phyloP scores from a whole-genome alignment of 2,329 filamentous ascomycete species.

The Fusarium sp. region DNA sequence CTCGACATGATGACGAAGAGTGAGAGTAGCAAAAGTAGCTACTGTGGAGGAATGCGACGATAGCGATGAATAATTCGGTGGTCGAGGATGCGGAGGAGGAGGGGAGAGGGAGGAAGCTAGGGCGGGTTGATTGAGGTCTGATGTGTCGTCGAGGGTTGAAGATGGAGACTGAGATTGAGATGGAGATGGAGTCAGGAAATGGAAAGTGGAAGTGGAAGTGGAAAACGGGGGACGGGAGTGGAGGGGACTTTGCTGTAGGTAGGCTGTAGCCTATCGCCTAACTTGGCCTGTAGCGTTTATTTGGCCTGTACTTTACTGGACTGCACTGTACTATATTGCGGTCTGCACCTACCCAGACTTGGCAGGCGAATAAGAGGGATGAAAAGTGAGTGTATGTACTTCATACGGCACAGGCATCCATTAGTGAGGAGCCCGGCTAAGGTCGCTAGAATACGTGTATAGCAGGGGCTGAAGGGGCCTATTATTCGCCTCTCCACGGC shows the following conservation, averaged over 20 bases:
- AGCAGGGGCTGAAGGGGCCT: slow-evolving; percentile 20
- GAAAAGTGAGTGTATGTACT: neutral
- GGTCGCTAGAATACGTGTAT: slow-evolving; percentile 8
- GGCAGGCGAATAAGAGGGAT: slow-evolving; percentile 22
- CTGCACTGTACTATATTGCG: too few species aligned
- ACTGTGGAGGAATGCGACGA: slow-evolving; percentile 29
- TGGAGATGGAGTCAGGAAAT: slow-evolving; percentile 20
- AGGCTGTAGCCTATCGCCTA: neutral
- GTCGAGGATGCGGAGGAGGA: slow-evolving; percentile 31
- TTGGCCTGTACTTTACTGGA: too few species aligned
- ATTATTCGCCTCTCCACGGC: slow-evolving; percentile 13
- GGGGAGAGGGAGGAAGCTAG: slow-evolving; percentile 8
- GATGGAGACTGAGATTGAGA: slow-evolving; percentile 36
- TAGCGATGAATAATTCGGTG: slow-evolving; percentile 22
- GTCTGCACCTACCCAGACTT: neutral
- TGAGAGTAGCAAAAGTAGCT: slow-evolving; percentile 37
- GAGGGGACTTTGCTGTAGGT: slow-evolving; percentile 11
- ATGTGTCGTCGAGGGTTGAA: slow-evolving; percentile 40
- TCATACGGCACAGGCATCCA: slow-evolving; percentile 14
- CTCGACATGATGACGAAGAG: slow-evolving; percentile 79
- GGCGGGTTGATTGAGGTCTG: slow-evolving; percentile 18
- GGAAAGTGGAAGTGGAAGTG: slow-evolving; percentile 17
- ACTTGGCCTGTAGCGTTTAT: neutral
- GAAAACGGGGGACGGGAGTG: slow-evolving; percentile 19
- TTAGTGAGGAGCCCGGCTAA: too few species aligned